Evolutionary conservation across 257 asterid genomes (phyloP).

Genomic region (Nicotiana benthamiana): DNA sequence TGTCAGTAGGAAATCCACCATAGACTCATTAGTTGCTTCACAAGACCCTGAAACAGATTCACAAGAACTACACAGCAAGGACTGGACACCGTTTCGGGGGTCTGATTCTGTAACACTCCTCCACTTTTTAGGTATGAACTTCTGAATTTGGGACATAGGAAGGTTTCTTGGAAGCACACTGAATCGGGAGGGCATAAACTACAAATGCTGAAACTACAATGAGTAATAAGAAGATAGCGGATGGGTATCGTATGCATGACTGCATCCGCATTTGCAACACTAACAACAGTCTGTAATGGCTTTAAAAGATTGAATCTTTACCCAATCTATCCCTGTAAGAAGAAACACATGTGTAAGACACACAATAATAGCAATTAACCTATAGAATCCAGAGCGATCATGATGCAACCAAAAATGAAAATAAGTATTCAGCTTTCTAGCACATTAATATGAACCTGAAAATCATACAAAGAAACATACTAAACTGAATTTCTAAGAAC

Average conservation of each 20-base stretch:
- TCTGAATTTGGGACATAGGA: constrained; percentile 33
- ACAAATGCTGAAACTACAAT: constrained; percentile 10
- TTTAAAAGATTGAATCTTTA: background rate
- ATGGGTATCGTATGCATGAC: constrained; percentile 24
- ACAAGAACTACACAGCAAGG: background rate
- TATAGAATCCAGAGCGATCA: background rate
- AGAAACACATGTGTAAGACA: background rate
- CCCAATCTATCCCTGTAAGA: background rate
- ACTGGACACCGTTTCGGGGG: constrained; percentile 10
- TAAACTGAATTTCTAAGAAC: background rate
- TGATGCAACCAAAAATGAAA: background rate
- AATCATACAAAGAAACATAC: background rate
- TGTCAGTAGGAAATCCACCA: constrained; percentile 46
- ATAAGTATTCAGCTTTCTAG: background rate
- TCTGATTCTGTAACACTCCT: constrained; percentile 20
- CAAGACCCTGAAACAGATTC: constrained; percentile 16
- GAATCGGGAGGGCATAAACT: constrained; percentile 36
- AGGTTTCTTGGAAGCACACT: constrained; percentile 32
- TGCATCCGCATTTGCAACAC: constrained; percentile 21
- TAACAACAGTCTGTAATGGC: background rate
- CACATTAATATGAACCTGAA: background rate
- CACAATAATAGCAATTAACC: background rate
- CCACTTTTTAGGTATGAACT: constrained; percentile 52
- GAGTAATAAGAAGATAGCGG: constrained; percentile 15
- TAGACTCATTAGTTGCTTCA: constrained; percentile 20